Percentiles rank a stretch among this genome's conserved stretches.
phyloP scores from a whole-genome alignment of 1,284 basidiomycete genomes.

The Marasmius fiardii region DNA sequence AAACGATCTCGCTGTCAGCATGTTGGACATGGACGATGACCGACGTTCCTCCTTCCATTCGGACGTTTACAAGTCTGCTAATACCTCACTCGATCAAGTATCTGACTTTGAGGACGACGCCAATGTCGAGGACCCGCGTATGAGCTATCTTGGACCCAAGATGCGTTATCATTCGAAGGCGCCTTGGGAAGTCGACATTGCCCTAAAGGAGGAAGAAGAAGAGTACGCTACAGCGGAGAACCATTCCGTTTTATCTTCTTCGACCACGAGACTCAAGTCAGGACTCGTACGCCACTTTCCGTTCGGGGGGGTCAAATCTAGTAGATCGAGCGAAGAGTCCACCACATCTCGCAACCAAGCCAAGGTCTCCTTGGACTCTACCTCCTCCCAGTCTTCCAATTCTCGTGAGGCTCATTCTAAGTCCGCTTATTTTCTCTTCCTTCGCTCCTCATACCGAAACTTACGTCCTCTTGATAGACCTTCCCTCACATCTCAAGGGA shows the following conservation, averaged over 20 bases:
- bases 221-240: constrained; percentile 29
- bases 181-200: constrained; percentile 70
- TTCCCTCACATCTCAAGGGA: constrained; percentile 54
- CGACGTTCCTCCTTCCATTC: constrained; percentile 38
- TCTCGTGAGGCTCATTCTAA: constrained; percentile 55
- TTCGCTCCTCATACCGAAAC: constrained; percentile 18
- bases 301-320: constrained; percentile 42
- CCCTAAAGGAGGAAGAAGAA: constrained; percentile 44
- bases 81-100: constrained; percentile 10
- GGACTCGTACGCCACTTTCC: constrained; percentile 31
- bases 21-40: constrained; percentile 61
- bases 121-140: constrained; percentile 39
- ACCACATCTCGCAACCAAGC: constrained; percentile 44
- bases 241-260: constrained; percentile 22
- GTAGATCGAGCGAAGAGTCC: constrained; percentile 64
- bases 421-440: constrained; percentile 23
- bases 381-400: constrained; percentile 44
- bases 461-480: constrained; percentile 42
- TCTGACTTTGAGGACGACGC: constrained; percentile 30
- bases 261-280: constrained; percentile 18
- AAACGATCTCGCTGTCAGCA: constrained; percentile 48
- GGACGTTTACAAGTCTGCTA: constrained; percentile 21
- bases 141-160: constrained; percentile 73
- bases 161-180: constrained; percentile 77
- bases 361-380: constrained; percentile 59